Percentiles rank a stretch among this genome's conserved stretches.
Conservation (phyloP, 805 yeast species). For the Nadsonia fulvescens region DNA sequence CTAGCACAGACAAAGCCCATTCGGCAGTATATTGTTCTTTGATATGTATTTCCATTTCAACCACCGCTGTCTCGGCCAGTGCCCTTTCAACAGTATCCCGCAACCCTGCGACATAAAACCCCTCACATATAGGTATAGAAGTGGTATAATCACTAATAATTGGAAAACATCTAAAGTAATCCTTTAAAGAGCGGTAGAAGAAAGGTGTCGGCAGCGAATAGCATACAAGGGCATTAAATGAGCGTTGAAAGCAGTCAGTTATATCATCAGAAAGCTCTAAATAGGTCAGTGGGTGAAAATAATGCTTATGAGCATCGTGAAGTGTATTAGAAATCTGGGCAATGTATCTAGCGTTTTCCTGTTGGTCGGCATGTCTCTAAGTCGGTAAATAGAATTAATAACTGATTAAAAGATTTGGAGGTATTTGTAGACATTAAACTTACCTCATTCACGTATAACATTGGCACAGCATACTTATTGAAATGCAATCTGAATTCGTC, state of each 20-base stretch:
- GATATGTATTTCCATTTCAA: conserved; percentile 8
- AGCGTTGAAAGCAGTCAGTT: conserved; percentile 4
- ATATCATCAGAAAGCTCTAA: conserved; percentile 1
- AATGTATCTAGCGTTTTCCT: too few relatives aligned
- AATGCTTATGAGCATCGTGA: conserved; percentile 7
- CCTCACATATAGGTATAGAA: conserved; percentile 1
- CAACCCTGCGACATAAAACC: conserved; percentile 10
- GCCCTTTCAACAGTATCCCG: conserved; percentile 9
- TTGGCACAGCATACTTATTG: too few relatives aligned
- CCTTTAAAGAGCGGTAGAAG: conserved; percentile 6
- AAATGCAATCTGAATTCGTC: too few relatives aligned
- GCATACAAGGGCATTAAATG: conserved; percentile 12
- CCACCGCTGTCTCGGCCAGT: conserved; percentile 10
- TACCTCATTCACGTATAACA: too few relatives aligned
- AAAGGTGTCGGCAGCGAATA: conserved; percentile 5
- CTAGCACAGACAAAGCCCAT: conserved; percentile 8
- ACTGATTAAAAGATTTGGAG: too few relatives aligned
- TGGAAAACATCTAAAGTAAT: conserved; percentile 6
- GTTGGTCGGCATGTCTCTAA: too few relatives aligned
- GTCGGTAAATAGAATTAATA: too few relatives aligned
- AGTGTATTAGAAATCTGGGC: conserved; percentile 4
- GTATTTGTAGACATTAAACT: too few relatives aligned
- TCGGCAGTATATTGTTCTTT: conserved; percentile 4
- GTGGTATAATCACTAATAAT: conserved; percentile 2
- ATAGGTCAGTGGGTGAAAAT: conserved; percentile 7